These are phyloP conservation scores for Venturia asperata DNA, from an alignment of 2,329 filamentous ascomycete species.

Conservation along the genomic window DNA sequence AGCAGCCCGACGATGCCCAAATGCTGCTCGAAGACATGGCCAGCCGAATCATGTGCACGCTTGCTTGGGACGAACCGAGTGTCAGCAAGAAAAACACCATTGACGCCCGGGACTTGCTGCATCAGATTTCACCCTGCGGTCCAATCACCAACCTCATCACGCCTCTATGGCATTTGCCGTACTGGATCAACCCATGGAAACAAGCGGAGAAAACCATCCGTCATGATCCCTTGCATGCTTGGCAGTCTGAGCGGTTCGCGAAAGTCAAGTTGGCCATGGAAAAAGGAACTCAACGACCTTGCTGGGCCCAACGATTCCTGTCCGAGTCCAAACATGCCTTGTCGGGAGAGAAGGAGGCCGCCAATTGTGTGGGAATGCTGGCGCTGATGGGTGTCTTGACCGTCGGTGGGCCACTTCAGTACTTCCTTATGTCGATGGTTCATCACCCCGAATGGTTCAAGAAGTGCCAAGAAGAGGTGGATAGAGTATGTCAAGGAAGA, in stretches of 20 bases:
- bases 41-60: slow-evolving; percentile 48
- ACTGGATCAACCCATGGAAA: slow-evolving; percentile 49
- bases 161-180: slow-evolving; percentile 48
- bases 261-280: slow-evolving; percentile 36
- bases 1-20: slow-evolving; percentile 45
- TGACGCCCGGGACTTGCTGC: slow-evolving; percentile 50
- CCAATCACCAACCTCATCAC: slow-evolving; percentile 51
- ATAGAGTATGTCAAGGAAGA: slow-evolving; percentile 35
- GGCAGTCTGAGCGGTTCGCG: slow-evolving; percentile 41
- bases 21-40: slow-evolving; percentile 50
- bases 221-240: slow-evolving; percentile 47
- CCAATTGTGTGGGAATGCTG: slow-evolving; percentile 32
- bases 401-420: slow-evolving; percentile 29
- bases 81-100: slow-evolving; percentile 44
- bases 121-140: slow-evolving; percentile 51
- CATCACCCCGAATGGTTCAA: slow-evolving; percentile 44
- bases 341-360: slow-evolving; percentile 32
- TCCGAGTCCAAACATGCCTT: slow-evolving; percentile 34
- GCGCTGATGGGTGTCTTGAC: slow-evolving; percentile 32
- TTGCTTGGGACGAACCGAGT: slow-evolving; percentile 49
- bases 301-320: slow-evolving; percentile 39
- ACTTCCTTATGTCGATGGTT: slow-evolving; percentile 38
- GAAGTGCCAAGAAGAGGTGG: slow-evolving; percentile 41
- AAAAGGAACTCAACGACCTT: slow-evolving; percentile 35
- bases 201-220: slow-evolving; percentile 46